phyloP scores from a whole-genome alignment of 768 basidiomycete species.

The Macrolepiota albuminosa region DNA sequence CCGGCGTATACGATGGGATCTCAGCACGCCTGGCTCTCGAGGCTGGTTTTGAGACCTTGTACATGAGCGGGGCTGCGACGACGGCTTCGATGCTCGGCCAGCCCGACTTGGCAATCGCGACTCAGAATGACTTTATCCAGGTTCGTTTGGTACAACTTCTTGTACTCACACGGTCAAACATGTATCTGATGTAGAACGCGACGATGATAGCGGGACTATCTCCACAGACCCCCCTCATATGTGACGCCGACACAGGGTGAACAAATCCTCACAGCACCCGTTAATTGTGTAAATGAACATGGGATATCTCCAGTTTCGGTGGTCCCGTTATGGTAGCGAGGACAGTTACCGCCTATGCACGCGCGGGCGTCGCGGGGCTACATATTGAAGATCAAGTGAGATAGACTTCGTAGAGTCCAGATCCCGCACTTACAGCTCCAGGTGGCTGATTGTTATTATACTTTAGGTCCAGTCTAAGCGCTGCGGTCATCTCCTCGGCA shows the following conservation, averaged over 20 bases:
- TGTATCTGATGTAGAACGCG: constrained; percentile 24
- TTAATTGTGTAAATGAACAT: neutral
- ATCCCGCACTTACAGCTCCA: too few relatives aligned
- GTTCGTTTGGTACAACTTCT: constrained; percentile 15
- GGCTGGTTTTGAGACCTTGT: constrained; percentile 46
- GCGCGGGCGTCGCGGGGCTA: constrained; percentile 45
- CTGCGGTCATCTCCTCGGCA: constrained; percentile 51
- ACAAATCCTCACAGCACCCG: neutral
- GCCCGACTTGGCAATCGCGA: constrained; percentile 52
- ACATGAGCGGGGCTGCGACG: constrained; percentile 47
- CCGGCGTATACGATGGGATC: constrained; percentile 46
- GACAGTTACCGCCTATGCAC: constrained; percentile 45
- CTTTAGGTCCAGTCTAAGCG: constrained; percentile 40
- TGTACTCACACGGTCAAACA: too few relatives aligned
- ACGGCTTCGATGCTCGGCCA: constrained; percentile 52
- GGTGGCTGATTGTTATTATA: neutral
- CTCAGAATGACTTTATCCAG: constrained; percentile 49
- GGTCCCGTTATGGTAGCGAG: constrained; percentile 53
- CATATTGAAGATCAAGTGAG: constrained; percentile 55
- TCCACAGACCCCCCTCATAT: constrained; percentile 44
- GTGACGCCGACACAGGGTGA: constrained; percentile 53
- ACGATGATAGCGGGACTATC: constrained; percentile 46
- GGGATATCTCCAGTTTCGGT: constrained; percentile 32
- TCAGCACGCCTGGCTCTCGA: constrained; percentile 48
- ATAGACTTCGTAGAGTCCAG: neutral